Evolutionary conservation across 2,329 filamentous ascomycete species (phyloP).

Genomic region (Nigrospora oryzae): DNA sequence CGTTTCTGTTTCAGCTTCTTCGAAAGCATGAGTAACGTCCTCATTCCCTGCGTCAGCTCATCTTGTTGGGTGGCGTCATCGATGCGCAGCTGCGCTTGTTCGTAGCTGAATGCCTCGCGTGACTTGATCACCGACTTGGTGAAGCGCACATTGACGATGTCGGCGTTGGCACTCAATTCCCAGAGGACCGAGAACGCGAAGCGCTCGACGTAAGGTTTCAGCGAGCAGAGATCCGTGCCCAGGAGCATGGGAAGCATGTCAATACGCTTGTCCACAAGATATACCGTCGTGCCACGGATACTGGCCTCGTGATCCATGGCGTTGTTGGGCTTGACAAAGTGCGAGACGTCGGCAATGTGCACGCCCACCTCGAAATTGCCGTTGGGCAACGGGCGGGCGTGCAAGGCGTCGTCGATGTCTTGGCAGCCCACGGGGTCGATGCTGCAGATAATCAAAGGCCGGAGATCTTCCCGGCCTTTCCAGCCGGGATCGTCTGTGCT

Average conservation of each 20-base stretch:
- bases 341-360: constrained; percentile 97
- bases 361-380: constrained; percentile 95
- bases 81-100: constrained; percentile 88
- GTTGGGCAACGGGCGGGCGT: constrained; percentile 76
- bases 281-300: constrained; percentile 90
- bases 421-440: constrained; percentile 95
- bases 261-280: constrained; percentile 96
- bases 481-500: constrained; percentile 76
- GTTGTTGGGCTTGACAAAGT: constrained; percentile 95
- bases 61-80: constrained; percentile 84
- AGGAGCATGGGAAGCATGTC: constrained; percentile 98
- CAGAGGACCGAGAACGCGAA: constrained; percentile 80
- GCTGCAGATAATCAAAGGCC: constrained; percentile 85
- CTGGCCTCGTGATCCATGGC: constrained; percentile 96
- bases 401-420: constrained; percentile 95
- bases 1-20: constrained; percentile 92
- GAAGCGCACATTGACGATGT: constrained; percentile 78
- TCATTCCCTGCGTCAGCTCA: constrained; percentile 83
- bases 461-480: constrained; percentile 75
- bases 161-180: constrained; percentile 80
- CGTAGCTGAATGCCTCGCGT: constrained; percentile 94
- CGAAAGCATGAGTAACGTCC: constrained; percentile 76
- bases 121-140: constrained; percentile 98
- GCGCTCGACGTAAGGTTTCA: constrained; percentile 96
- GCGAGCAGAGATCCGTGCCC: constrained; percentile 89